Evolutionary conservation across 495 filamentous ascomycete genomes (phyloP), one percentile per base, ranked within the genome.

Genomic region (Talaromyces nanjingensis): DNA sequence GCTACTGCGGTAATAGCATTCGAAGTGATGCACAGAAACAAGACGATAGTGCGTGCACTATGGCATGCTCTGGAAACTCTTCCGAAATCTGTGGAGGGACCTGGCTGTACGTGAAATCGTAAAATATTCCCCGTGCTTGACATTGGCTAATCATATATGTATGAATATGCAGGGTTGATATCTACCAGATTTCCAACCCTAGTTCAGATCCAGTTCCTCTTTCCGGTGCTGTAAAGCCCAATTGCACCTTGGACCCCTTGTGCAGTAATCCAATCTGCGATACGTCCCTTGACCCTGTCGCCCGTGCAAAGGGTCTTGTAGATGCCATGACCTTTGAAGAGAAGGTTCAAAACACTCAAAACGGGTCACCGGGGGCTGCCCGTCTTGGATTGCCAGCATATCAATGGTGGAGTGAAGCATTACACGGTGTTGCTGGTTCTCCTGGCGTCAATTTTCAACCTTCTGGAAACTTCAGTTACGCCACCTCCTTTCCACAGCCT

Each of bases 401-500:
- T 65, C 68, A 81, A 67, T 81, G 79, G 76, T 83, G 76, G 74
- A 71, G 63, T 58, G 64, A 68, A 68, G 82, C 79, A 11, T 71
- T 86, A 14, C 83, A 86, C 69, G 83, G 83, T 11, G 77, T 86
- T 2, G 83, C 81, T n/a, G 62, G 64, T 6, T 72, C 70, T 7
- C 79, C 74, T 11, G 81, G 79, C 4, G 80, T 83, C 0, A 76
- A 74, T 33, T 83, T 84, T 67, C 68, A 73, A 2, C 66, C 70
- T 57, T 69, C 70, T 14, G 78, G 76, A 3, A 73, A 77, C 37
- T 85, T 76, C 69, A 76, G 71, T 63, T 83, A 79, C 64, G 82
- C 83, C 5, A 86, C 83, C 0, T 81, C 77, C 0, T 87, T 86
- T 66, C 84, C 84, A 4, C 71, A 76, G 65, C 83, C 83, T 0